Evolutionary conservation across 148 eudicot species (phyloP), one percentile per base, ranked within the genome.

Genomic region (Silene latifolia): DNA sequence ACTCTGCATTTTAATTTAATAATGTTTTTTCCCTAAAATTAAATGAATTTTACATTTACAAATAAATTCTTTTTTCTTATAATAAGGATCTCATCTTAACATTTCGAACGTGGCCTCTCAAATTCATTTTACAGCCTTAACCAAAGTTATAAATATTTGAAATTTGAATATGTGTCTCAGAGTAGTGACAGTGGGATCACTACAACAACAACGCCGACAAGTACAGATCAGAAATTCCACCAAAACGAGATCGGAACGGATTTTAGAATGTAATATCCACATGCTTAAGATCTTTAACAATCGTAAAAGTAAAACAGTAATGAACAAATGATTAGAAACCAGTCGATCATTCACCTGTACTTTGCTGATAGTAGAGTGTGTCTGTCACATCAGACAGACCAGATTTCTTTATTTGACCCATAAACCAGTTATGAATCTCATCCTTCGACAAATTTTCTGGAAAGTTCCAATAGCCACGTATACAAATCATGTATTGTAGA

Each of bases 381-480:
- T 86, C 93, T 76, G 86, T 80, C 79, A 88, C 68, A 84, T 85
- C 82, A 71, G 80, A 77, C 78, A 95, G 89, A 62, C 91, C 91
- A 69, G 57, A 79, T 79, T 63, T 80, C 76, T 83, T 78, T 23
- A 86, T 85, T 82, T 88, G 85, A 72, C 46, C 74, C 78, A 73
- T 59, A 78, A 92, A 95, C 94, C 99, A 92, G 74, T 81, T 82
- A 35, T 82, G 76, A 54, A 77, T 75, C 51, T 83, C 79, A 63
- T 24, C 85, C 81, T 85, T 86, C 23, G 88, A 83, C 78, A 87
- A 23, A 72, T 78, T 82, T 78, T 74, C 86, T 9, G 99, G 93
- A 57, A 78, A 77, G 54, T 82, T 89, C 99, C 98, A 95, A 74
- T 95, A 95, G 74, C 99, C 99, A 81, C 99, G 98, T 39, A 88